Percentiles rank a stretch among this genome's conserved stretches.
phyloP scores from a whole-genome alignment of 139 green algal genomes.

The Yamagishiella unicocca region DNA sequence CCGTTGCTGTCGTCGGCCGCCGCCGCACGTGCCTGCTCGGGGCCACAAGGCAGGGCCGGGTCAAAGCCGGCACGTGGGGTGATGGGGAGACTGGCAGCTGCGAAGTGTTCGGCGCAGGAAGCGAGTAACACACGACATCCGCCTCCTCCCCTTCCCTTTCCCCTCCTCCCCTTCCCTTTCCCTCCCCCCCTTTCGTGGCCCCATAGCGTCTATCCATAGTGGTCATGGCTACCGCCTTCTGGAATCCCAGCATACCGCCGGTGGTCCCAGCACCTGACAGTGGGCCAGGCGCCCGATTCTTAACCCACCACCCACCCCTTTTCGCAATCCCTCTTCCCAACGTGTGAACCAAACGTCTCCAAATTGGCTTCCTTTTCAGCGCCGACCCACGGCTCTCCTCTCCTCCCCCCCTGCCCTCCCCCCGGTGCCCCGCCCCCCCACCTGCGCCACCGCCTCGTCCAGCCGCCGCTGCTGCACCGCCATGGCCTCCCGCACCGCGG shows the following conservation, averaged over 20 bases:
- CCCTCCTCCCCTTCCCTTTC: too few relatives aligned
- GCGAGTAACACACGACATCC: too few relatives aligned
- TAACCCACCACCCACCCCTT: not conserved
- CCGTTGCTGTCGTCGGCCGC: not conserved
- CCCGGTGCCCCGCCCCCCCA: not conserved
- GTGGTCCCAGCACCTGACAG: not conserved
- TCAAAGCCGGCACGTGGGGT: too few relatives aligned
- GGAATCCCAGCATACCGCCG: too few relatives aligned
- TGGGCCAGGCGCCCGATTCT: not conserved
- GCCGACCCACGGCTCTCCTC: too few relatives aligned
- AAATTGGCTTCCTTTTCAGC: too few relatives aligned
- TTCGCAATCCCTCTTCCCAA: not conserved
- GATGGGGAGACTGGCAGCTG: not conserved
- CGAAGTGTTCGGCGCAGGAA: too few relatives aligned
- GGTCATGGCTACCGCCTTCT: not conserved
- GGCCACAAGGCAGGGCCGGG: too few relatives aligned
- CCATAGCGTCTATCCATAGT: not conserved
- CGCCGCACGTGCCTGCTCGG: slow-evolving; percentile 20
- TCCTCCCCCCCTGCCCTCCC: not conserved
- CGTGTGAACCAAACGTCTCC: not conserved
- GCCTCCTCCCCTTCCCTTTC: not conserved
- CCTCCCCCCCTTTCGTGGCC: not conserved
- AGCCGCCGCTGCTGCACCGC: slow-evolving; percentile 50
- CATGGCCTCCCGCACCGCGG: slow-evolving; percentile 61
- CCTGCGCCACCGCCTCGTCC: slow-evolving; percentile 41